Evolutionary conservation across 768 basidiomycete genomes (phyloP), one percentile per base, ranked within the genome.

Genomic region (Pleurotus eryngii): DNA sequence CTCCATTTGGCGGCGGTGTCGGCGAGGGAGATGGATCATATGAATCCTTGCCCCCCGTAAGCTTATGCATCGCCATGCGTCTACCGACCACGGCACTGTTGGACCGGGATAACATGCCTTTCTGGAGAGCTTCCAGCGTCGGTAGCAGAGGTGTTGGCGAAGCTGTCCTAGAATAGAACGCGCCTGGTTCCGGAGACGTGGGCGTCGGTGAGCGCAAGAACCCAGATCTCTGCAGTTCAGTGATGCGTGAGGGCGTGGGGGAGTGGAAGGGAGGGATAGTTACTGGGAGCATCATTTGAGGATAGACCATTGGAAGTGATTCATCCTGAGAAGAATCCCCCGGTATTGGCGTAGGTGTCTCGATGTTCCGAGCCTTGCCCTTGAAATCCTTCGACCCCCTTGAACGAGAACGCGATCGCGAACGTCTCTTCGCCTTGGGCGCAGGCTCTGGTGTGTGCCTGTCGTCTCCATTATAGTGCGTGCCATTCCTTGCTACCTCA

Each of bases 21-120:
- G 83, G 81, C 3, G 84, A 83, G 8, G 87, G 82, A 20, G 83
- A 77, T 46, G 81, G 73, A 58, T 89, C 87, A 60, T 84, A 82
- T 4, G 78, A 74, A 60, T 90, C 89, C 48, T 80, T 78, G 24
- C 86, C 88, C 40, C 90, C 89, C 1, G 89, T 93, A 56, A 97
- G 76, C 68, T 93, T 95, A 60, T 85, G 85, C 83, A 96, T 84
- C 3, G 93, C 93, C 70, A 85, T 74, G 63, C 83, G 81, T 47
- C 89, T 76, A 30, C 75, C 74, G 27, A 84, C 85, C 18, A 89
- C 90, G n/a, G 90, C 91, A 65, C 94, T 95, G 68, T 95, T 95
- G 2, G 95, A 95, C 17, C 95, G 86, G 65, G 91, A 86, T 2
- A 97, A 81, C 51, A 54, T 54, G 14, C 88, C 87, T 64, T 78